Base-by-base conservation (phyloP, 2,329 filamentous ascomycete species). In the Fusarium sp. region DNA sequence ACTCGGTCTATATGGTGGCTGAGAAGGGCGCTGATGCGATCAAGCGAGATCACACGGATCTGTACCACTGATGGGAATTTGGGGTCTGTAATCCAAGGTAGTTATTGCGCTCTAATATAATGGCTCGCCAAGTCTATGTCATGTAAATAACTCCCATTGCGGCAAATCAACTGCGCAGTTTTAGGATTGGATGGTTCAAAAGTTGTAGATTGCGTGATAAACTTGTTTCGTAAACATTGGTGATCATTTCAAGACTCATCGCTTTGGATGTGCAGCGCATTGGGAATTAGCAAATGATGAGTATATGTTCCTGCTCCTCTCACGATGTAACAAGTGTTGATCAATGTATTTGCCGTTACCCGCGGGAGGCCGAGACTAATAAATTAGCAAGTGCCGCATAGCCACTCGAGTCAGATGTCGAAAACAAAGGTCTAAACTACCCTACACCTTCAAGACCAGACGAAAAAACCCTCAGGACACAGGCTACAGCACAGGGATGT, bases 1-100 rank as follows among this genome's bases (percentile, higher is more conserved):
- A 89, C 73, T 84, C 87, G 6, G 88, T 91, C 6, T 91, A 91
- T 74, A 89, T 88, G 85, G 78, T 90, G 65, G 89, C 82, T 22
- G 89, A 91, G 77, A 91, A 87, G 83, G 82, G 57, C 3, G 57
- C 57, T 11, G 57, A 60, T n/a, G 20, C 44, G 7, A 54, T 60
- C 9, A 60, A 60, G 22, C 18, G 8, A 3, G 36, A 41, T 22
- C 32, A 35, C 32, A 8, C 14, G 8, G 45, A 60, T 26, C 4
- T 60, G 20, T 54, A 53, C 22, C 18, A 22, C 2, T 51, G 8
- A 51, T 10, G 4, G 11, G 22, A 4, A 24, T 24, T 18, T 41
- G 11, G 22, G 18, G 8, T 26, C 14, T 8, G 5, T 9, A 14
- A 18, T 2, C 6, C 24, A 26, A 26, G 24, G 24, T 28, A 14